Conservation (phyloP, 345 rosid genomes). For the Sisymbrium altissimum region DNA sequence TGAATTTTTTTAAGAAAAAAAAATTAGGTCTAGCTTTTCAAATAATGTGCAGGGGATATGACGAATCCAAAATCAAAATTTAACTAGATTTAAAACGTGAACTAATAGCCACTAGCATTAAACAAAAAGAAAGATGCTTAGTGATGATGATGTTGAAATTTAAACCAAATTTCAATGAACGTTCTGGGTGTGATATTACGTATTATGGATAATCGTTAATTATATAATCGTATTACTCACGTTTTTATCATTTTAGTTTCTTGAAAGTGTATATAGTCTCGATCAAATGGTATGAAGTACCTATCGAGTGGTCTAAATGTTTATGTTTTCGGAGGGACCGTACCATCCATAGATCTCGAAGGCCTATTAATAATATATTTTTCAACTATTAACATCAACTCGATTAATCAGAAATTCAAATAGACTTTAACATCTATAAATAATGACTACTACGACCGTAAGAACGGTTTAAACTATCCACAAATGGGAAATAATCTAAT, state of each 20-base stretch:
- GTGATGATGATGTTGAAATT: conserved; percentile 1
- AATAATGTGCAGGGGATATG: not conserved
- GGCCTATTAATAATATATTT: not conserved
- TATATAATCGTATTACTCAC: not conserved
- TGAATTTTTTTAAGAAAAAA: not conserved
- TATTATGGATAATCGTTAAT: not conserved
- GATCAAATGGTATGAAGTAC: not conserved
- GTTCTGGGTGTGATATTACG: not conserved
- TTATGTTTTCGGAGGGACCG: not conserved
- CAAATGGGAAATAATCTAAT: not conserved
- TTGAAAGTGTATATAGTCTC: not conserved
- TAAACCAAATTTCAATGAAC: not conserved
- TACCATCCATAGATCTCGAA: not conserved
- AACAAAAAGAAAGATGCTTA: not conserved
- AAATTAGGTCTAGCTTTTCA: not conserved
- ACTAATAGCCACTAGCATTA: not conserved
- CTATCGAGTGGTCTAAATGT: not conserved
- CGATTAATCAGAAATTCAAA: not conserved
- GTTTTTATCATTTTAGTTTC: not conserved
- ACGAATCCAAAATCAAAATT: not conserved
- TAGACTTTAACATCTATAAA: not conserved
- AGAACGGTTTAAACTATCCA: not conserved
- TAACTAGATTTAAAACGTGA: not conserved
- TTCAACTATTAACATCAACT: not conserved
- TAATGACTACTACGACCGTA: not conserved